phyloP scores from a whole-genome alignment of 1,139 yeast genomes.

The Meyerozyma smithsonii region DNA sequence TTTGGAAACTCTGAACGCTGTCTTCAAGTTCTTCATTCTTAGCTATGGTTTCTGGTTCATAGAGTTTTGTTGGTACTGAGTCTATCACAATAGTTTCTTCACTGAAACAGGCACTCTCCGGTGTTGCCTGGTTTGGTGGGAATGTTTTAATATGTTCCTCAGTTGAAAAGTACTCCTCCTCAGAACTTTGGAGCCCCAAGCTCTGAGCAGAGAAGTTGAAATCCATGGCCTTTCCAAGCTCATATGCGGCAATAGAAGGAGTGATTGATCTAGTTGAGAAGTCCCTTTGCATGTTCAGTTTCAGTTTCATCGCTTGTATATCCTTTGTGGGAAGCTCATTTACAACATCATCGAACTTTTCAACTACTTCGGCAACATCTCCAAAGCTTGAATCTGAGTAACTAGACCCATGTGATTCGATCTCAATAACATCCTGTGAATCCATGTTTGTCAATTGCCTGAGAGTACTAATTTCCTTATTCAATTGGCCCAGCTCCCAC shows the following conservation, averaged over 20 bases:
- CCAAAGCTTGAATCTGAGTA: background rate
- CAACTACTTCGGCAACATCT: background rate
- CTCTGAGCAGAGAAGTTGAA: slow-evolving; percentile 5
- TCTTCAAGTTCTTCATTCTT: background rate
- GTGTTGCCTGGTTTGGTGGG: background rate
- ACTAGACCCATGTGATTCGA: background rate
- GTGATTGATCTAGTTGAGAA: background rate
- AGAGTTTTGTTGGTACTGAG: background rate
- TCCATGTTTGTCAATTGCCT: slow-evolving; percentile 16
- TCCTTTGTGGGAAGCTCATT: background rate
- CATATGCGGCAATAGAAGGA: slow-evolving; percentile 3
- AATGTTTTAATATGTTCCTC: slow-evolving; percentile 18
- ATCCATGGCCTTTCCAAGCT: slow-evolving; percentile 6
- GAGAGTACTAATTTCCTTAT: slow-evolving; percentile 18
- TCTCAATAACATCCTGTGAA: slow-evolving; percentile 12
- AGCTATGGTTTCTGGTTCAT: background rate
- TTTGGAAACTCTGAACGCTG: background rate
- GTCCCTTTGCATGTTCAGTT: background rate
- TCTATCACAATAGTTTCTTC: background rate
- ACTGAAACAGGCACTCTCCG: background rate
- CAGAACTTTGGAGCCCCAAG: slow-evolving; percentile 15
- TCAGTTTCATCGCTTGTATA: background rate
- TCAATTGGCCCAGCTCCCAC: slow-evolving; percentile 8
- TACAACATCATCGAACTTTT: background rate
- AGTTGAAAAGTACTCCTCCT: slow-evolving; percentile 32